These are phyloP conservation scores for Mariannaea elegans DNA, from an alignment of 2,329 filamentous ascomycete species.

Conservation along the genomic window DNA sequence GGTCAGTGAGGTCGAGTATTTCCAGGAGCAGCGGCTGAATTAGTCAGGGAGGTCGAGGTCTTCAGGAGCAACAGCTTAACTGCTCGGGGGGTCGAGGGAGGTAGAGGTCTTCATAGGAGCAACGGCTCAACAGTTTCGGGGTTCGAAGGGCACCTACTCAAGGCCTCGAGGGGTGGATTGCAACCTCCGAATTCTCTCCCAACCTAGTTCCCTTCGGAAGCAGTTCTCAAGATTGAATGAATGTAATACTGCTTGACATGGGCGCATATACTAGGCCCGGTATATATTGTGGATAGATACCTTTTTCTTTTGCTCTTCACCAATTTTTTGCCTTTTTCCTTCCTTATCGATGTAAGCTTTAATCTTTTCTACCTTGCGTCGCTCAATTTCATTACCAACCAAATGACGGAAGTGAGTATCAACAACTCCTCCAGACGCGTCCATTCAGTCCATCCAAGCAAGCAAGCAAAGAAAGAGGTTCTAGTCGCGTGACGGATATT, in stretches of 20 bases:
- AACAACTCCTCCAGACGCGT: neutral
- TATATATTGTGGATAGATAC: neutral
- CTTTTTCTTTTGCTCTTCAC: neutral
- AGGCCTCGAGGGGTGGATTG: neutral
- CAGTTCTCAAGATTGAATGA: slow-evolving; percentile 40
- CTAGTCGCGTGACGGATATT: neutral
- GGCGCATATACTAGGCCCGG: neutral
- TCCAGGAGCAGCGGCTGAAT: too few species aligned
- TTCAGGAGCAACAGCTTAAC: too few species aligned
- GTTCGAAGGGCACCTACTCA: neutral
- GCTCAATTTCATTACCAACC: neutral
- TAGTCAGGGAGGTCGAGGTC: too few species aligned
- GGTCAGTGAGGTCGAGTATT: too few species aligned
- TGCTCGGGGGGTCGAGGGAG: too few species aligned
- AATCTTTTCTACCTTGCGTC: neutral
- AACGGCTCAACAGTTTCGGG: too few species aligned
- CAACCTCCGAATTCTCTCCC: neutral
- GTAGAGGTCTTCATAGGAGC: too few species aligned
- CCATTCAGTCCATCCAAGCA: neutral
- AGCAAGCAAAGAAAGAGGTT: neutral
- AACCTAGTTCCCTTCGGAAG: slow-evolving; percentile 16
- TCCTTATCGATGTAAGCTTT: too few species aligned
- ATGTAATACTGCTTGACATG: slow-evolving; percentile 40
- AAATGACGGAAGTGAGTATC: neutral
- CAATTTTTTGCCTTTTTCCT: neutral